Percentiles rank a stretch among this genome's conserved stretches.
Evolutionary conservation across 805 yeast species (phyloP).

Genomic region (Schizosaccharomyces japonicus): DNA sequence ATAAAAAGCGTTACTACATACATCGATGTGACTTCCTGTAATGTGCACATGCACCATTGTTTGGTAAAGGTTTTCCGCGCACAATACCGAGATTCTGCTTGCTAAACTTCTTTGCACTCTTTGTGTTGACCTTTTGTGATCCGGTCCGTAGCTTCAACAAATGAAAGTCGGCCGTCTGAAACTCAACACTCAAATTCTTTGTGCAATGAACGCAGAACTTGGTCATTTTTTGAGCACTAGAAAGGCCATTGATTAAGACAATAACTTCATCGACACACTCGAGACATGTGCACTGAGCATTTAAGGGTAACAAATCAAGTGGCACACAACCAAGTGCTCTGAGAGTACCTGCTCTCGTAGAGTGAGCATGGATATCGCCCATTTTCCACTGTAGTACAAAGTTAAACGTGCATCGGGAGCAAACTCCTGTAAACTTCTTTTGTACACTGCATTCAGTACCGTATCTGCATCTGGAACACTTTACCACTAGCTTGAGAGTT

Average conservation of each 20-base stretch:
- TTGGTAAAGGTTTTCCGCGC: slow-evolving; percentile 20
- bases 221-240: slow-evolving; percentile 8
- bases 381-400: not conserved
- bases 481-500: not conserved
- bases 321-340: slow-evolving; percentile 19
- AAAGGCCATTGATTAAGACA: slow-evolving; percentile 13
- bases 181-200: slow-evolving; percentile 15
- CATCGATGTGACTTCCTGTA: slow-evolving; percentile 20
- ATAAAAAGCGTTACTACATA: not conserved
- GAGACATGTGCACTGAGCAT: slow-evolving; percentile 18
- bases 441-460: not conserved
- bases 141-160: slow-evolving; percentile 8
- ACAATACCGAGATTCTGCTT: slow-evolving; percentile 15
- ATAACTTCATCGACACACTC: slow-evolving; percentile 14
- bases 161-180: slow-evolving; percentile 16
- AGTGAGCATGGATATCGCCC: not conserved
- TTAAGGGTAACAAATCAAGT: slow-evolving; percentile 17
- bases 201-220: slow-evolving; percentile 19
- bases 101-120: slow-evolving; percentile 9
- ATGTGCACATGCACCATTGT: slow-evolving; percentile 19
- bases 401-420: not conserved
- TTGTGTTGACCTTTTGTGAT: slow-evolving; percentile 7
- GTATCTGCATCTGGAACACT: not conserved
- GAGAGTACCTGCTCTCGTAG: slow-evolving; percentile 15
- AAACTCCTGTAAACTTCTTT: not conserved